Percentiles rank a stretch among this genome's conserved stretches.
These are phyloP conservation scores for Rubia occidens DNA, from an alignment of 305 asterid species.

Conservation along the genomic window DNA sequence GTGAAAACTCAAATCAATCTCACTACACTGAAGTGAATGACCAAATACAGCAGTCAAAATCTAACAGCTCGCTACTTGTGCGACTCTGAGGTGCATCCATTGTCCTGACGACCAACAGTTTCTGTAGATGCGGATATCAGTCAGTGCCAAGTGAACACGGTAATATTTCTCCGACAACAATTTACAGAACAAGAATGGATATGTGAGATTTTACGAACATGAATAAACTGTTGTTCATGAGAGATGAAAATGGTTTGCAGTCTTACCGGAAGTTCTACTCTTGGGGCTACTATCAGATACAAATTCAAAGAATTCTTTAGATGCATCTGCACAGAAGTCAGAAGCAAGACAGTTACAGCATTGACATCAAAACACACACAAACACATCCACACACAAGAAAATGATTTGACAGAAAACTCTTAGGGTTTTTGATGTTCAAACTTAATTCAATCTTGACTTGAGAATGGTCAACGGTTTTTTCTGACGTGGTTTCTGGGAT, in stretches of 20 bases:
- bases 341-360: not conserved
- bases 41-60: slow-evolving; percentile 4
- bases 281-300: slow-evolving; percentile 25
- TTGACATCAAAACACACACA: not conserved
- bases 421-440: not conserved
- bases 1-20: slow-evolving; percentile 26
- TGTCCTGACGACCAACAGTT: slow-evolving; percentile 11
- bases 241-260: slow-evolving; percentile 1
- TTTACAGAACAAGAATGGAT: not conserved
- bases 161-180: not conserved
- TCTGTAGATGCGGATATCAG: slow-evolving; percentile 4
- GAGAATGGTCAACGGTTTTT: not conserved
- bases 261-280: slow-evolving; percentile 31
- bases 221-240: not conserved
- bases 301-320: slow-evolving; percentile 30
- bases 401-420: not conserved
- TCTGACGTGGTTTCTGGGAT: not conserved
- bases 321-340: slow-evolving; percentile 27
- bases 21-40: slow-evolving; percentile 27
- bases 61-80: not conserved
- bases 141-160: not conserved
- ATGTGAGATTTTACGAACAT: not conserved
- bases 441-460: not conserved
- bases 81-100: slow-evolving; percentile 14
- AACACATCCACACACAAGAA: not conserved